Evolutionary conservation across 768 basidiomycete species (phyloP), one percentile per base, ranked within the genome.

Genomic region (Leccinum subtestaceum): DNA sequence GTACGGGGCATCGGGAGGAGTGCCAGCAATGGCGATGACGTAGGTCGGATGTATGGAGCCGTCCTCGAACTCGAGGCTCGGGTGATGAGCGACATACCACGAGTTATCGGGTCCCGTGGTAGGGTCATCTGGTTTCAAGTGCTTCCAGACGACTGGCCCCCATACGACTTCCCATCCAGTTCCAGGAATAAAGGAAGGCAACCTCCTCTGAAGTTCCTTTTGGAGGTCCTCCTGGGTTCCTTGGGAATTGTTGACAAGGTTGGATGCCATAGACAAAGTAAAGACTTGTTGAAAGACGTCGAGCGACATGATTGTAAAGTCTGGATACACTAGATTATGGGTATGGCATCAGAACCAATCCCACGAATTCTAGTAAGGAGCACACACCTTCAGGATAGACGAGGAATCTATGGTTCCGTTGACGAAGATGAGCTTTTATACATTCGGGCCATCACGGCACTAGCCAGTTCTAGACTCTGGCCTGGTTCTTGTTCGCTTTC

Each of bases 61-160:
- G 27, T 59, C 48, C 32, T 63, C 55, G 25, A 57, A 34, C 29
- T 5, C 1, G 38, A 59, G 40, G 1, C 13, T 21, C 4, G 61
- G 57, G 25, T 59, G 49, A 29, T 52, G 25, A 15, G 62, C 63
- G 17, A 64, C 32, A 53, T 51, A 64, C 58, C 63, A 64, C 23
- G 63, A 54, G 36, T 64, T 62, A 12, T 53, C 57, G 23, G 60
- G 63, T 7, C 57, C 57, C 9, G 54, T 58, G 8, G 21, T 5
- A 13, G 5, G 2, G 27, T 50, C 17, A 4, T 50, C 49, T 29
- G 49, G 49, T 4, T 31, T 4, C 7, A 10, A 10, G 49, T 50
- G 49, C 49, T 64, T 64, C 48, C 48, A 63, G 1, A 60, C 21
- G 29, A 55, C 55, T 17, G 61, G 63, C 13, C 63, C 62, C 63